Evolutionary conservation across 148 eudicot genomes (phyloP).

Genomic region (Gaultheria prostrata): DNA sequence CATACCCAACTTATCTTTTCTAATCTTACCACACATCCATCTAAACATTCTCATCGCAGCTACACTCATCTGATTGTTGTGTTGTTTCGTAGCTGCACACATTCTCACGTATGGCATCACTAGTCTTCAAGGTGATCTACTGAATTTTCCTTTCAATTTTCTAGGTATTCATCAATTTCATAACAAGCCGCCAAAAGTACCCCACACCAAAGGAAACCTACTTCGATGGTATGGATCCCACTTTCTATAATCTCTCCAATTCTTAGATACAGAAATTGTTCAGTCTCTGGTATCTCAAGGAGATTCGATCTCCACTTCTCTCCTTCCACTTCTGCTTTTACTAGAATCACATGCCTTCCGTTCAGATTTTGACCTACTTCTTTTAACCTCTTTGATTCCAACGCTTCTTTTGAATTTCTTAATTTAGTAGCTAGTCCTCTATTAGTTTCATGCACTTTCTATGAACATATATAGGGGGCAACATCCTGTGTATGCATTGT

Average conservation of each 20-base stretch:
- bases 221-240: neutral
- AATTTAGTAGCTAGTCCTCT: neutral
- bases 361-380: neutral
- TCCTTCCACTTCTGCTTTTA: neutral
- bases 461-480: neutral
- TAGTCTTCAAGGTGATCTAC: neutral
- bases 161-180: neutral
- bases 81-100: neutral
- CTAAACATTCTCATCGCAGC: neutral
- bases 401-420: neutral
- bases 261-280: neutral
- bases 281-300: neutral
- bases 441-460: neutral
- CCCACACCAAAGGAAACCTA: neutral
- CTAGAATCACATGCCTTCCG: neutral
- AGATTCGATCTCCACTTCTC: neutral
- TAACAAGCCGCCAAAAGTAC: neutral
- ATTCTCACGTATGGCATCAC: neutral
- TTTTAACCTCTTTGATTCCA: neutral
- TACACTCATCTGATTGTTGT: neutral
- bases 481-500: neutral
- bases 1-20: neutral
- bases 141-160: neutral
- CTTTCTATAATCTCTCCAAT: neutral
- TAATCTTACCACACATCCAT: neutral